Conservation (phyloP, 2,329 filamentous ascomycete species). For the Ophiostoma fasciatum region DNA sequence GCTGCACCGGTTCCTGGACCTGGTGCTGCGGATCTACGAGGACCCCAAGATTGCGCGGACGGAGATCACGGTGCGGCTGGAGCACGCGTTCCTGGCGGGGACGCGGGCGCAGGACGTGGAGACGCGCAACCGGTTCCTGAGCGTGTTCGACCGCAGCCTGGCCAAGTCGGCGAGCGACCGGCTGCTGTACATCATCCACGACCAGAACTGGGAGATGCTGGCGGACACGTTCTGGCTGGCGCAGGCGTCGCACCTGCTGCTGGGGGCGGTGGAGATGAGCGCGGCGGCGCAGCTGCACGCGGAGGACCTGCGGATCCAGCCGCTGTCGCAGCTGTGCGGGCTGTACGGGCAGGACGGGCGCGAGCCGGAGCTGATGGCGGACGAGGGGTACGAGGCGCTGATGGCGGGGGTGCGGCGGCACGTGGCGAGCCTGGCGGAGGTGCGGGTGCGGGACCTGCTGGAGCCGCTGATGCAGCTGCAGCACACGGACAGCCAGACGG, state of each 20-base stretch:
- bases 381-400: slow-evolving; percentile 69
- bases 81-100: slow-evolving; percentile 95
- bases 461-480: slow-evolving; percentile 87
- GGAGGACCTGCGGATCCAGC: slow-evolving; percentile 70
- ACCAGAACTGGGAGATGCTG: slow-evolving; percentile 94
- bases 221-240: slow-evolving; percentile 93
- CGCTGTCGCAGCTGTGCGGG: slow-evolving; percentile 57
- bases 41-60: slow-evolving; percentile 91
- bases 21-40: slow-evolving; percentile 96
- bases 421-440: slow-evolving; percentile 64
- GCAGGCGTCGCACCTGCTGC: slow-evolving; percentile 83
- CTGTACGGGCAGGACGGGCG: slow-evolving; percentile 56
- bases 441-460: slow-evolving; percentile 76
- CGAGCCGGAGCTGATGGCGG: slow-evolving; percentile 54
- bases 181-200: slow-evolving; percentile 73
- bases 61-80: slow-evolving; percentile 90
- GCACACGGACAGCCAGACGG: slow-evolving; percentile 68
- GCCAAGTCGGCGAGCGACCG: slow-evolving; percentile 85
- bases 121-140: slow-evolving; percentile 94
- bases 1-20: slow-evolving; percentile 81
- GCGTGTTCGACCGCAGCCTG: slow-evolving; percentile 86
- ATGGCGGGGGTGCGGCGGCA: slow-evolving; percentile 72
- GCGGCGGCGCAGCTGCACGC: slow-evolving; percentile 60
- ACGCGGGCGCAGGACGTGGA: slow-evolving; percentile 86
- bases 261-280: slow-evolving; percentile 81